Percentiles rank a stretch among this genome's conserved stretches.
Evolutionary conservation across 2,329 filamentous ascomycete species (phyloP).

Genomic region (Tolypocladium sp.): DNA sequence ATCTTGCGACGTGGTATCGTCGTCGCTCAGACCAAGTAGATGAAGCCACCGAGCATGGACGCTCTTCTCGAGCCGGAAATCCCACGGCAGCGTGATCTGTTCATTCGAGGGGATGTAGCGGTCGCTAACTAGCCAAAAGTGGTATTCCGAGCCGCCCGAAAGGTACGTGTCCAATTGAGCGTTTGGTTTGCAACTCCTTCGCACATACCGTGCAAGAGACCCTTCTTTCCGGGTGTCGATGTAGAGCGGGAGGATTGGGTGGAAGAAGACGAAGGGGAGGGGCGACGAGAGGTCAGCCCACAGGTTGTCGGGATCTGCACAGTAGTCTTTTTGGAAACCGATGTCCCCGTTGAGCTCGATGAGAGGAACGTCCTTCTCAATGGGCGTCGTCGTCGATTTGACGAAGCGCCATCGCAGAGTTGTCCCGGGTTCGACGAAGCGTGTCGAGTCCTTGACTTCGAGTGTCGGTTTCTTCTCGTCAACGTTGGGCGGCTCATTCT

Average conservation of each 20-base stretch:
- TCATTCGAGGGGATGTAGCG: conserved; percentile 59
- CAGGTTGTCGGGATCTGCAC: conserved; percentile 53
- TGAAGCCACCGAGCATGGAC: conserved; percentile 45
- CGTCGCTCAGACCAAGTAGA: conserved; percentile 53
- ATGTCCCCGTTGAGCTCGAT: conserved; percentile 72
- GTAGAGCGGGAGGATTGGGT: conserved; percentile 79
- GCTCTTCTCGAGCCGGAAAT: conserved; percentile 52
- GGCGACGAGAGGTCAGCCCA: conserved; percentile 59
- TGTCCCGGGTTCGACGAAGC: conserved; percentile 20
- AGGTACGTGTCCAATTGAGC: conserved; percentile 81
- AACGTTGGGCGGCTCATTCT: conserved; percentile 32
- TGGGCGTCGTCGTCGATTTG: conserved; percentile 34
- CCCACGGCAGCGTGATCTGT: conserved; percentile 59
- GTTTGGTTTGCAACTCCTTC: conserved; percentile 86
- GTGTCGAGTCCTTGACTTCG: conserved; percentile 39
- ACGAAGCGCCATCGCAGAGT: conserved; percentile 62
- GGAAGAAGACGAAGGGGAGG: conserved; percentile 76
- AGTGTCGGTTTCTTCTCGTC: conserved; percentile 33
- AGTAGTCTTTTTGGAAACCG: conserved; percentile 66
- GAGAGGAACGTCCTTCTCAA: conserved; percentile 48
- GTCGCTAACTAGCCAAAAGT: conserved; percentile 87
- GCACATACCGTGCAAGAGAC: conserved; percentile 77
- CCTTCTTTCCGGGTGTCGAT: conserved; percentile 88
- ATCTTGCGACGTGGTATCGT: conserved; percentile 37
- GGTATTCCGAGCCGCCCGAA: conserved; percentile 68